Base-by-base conservation (phyloP, 305 asterid species). In the Fraxinus sp. region DNA sequence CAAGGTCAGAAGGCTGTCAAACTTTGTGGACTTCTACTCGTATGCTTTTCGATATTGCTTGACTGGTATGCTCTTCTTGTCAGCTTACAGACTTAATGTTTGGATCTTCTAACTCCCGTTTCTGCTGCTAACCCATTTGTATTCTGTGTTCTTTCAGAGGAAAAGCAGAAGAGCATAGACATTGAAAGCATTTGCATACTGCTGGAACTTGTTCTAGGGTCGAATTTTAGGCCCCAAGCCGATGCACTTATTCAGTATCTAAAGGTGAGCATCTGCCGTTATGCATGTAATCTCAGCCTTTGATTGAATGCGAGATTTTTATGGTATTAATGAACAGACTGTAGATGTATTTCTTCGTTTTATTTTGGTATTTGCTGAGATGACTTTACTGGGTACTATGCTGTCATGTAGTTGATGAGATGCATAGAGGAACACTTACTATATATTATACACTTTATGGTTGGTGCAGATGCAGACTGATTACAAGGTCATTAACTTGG, bases 401-500 rank as follows among this genome's bases (percentile, higher is more conserved):
- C 22, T 5, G 64, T 52, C 4, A 52, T 52, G 57, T 41, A 49
- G 59, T 49, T 49, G 64, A 52, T 4, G 62, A 52, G 62, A 16
- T 52, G 62, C 62, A 52, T 7, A 2, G 28, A 74, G 57, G 33
- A 83, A 57, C 77, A 57, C 64, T 84, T 70, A 76, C 43, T 35
- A 13, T 30, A 20, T 33, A 10, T 22, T 1, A 11, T 55, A 16
- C 83, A 16, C 57, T 52, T 70, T 85, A 33, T 85, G 86, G 52
- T 14, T 79, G 68, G 79, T 41, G 49, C 93, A 96, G 99, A 85
- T 80, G 70, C 99, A 96, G 88, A 83, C 13, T 5, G 98, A 94
- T 68, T 94, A 93, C 86, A 94, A 90, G 89, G 98, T 92, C 85
- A 90, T 96, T 77, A 94, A 90, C 91, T 86, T 88, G 95, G 98